A percentile compares a stretch with the other conserved stretches of the same genome.
Conservation (phyloP, 2,329 filamentous ascomycete genomes). For the Trichoderma afroharzianum region DNA sequence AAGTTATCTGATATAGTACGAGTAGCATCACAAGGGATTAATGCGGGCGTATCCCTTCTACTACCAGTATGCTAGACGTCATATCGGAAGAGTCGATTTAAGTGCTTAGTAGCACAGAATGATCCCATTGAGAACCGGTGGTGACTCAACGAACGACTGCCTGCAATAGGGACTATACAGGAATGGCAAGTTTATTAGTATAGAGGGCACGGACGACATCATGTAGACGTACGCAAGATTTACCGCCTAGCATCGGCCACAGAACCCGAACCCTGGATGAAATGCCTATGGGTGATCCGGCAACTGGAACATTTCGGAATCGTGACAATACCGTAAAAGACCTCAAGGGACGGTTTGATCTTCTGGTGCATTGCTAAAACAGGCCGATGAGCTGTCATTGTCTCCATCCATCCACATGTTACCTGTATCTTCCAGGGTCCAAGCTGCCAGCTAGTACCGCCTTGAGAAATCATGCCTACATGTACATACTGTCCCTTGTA, state of each 20-base stretch:
- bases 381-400: background rate
- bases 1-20: background rate
- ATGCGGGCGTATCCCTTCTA: background rate
- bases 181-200: background rate
- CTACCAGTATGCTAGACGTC: background rate
- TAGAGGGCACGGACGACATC: background rate
- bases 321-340: background rate
- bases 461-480: background rate
- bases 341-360: background rate
- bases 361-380: background rate
- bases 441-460: background rate
- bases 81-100: background rate
- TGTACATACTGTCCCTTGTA: background rate
- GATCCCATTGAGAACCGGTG: background rate
- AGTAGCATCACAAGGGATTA: background rate
- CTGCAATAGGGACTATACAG: background rate
- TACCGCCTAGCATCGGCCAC: background rate
- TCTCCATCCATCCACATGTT: slow-evolving; percentile 4
- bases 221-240: background rate
- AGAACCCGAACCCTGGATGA: background rate
- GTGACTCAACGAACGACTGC: background rate
- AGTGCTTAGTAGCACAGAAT: background rate
- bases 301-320: background rate
- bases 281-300: background rate
- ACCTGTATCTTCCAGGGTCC: background rate